These are phyloP conservation scores for Lentinula detonsa DNA, from an alignment of 768 basidiomycete species.

Conservation along the genomic window DNA sequence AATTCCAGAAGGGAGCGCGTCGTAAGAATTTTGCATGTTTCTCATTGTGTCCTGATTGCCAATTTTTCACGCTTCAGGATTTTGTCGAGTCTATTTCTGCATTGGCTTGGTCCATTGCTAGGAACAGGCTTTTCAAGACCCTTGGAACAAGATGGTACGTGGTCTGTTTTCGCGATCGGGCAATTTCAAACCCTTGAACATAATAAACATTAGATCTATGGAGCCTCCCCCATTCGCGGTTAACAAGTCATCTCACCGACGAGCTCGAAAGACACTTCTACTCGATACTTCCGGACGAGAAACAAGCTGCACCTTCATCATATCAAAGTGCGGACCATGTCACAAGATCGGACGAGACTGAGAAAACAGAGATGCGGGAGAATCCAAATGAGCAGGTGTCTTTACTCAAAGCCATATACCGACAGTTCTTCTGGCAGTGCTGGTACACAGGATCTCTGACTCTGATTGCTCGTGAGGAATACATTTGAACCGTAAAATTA, in stretches of 20 bases:
- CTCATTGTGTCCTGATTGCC: not conserved
- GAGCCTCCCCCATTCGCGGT: conserved; percentile 29
- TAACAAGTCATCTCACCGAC: conserved; percentile 29
- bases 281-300: conserved; percentile 32
- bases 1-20: conserved; percentile 12
- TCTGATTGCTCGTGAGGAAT: conserved; percentile 5
- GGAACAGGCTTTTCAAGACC: conserved; percentile 32
- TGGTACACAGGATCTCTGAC: conserved; percentile 9
- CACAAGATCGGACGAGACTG: not conserved
- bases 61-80: conserved; percentile 10
- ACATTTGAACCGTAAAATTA: not conserved
- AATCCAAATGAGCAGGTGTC: conserved; percentile 6
- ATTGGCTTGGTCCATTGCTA: conserved; percentile 30
- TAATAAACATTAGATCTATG: conserved; percentile 34
- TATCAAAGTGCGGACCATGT: not conserved
- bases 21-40: conserved; percentile 4
- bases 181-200: not conserved
- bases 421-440: conserved; percentile 5
- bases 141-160: conserved; percentile 27
- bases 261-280: conserved; percentile 37
- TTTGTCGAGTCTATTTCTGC: conserved; percentile 25
- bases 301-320: conserved; percentile 21
- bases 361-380: not conserved
- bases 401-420: conserved; percentile 7
- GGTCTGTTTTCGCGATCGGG: not conserved